Evolutionary conservation across 23 red algal genomes (phyloP).

Genomic region (Gracilaria domingensis): DNA sequence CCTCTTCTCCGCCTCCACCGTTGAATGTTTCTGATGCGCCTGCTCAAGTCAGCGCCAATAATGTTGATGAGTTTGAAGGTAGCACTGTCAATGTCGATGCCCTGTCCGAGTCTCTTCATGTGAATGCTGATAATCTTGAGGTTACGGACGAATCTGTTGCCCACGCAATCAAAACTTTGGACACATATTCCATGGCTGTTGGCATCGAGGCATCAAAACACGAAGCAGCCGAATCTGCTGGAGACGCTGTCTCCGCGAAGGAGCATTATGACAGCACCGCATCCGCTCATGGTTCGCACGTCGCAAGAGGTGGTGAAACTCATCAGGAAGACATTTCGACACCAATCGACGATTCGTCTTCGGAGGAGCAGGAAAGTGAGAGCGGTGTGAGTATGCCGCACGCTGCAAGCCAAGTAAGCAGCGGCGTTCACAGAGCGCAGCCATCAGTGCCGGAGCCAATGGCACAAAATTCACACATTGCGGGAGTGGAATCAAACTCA

Average conservation of each 20-base stretch:
- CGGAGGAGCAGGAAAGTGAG: not conserved
- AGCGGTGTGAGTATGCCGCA: not conserved
- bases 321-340: not conserved
- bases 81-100: constrained; percentile 14
- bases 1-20: not conserved
- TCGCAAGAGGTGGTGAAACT: too few relatives aligned
- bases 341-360: not conserved
- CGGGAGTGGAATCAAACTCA: constrained; percentile 25
- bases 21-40: not conserved
- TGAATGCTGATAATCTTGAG: constrained; percentile 11
- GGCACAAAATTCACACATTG: constrained; percentile 4
- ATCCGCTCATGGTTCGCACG: not conserved
- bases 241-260: not conserved
- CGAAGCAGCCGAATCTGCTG: not conserved
- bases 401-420: not conserved
- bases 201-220: not conserved
- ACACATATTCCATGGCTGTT: constrained; percentile 11
- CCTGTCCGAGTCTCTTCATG: constrained; percentile 19
- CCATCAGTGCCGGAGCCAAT: constrained; percentile 3
- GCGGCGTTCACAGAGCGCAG: not conserved
- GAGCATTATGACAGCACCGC: not conserved
- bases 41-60: not conserved
- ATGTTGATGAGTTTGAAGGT: not conserved
- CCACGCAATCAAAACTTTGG: constrained; percentile 20
- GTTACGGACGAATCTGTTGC: constrained; percentile 33